Percentiles rank a stretch among this genome's conserved stretches.
Evolutionary conservation across 2,329 filamentous ascomycete genomes (phyloP).

Genomic region (Trichoderma arundinaceum): DNA sequence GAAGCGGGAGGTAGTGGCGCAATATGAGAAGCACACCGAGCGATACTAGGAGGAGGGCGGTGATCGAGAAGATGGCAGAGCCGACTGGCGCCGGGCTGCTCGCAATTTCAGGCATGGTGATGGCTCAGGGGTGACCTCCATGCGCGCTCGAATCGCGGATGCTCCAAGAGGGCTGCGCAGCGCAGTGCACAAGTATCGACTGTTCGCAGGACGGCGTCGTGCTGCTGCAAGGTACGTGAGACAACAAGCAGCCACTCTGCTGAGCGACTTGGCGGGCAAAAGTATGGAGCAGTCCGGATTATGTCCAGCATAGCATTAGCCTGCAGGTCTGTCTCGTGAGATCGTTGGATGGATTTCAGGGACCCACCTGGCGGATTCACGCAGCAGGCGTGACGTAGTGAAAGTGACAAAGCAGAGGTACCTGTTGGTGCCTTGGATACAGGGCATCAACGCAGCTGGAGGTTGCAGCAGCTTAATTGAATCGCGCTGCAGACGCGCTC

Average conservation of each 20-base stretch:
- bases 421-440: conserved; percentile 2
- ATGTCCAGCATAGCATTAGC: conserved; percentile 3
- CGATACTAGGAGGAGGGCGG: conserved; percentile 76
- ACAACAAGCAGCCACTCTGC: background rate
- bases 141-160: conserved; percentile 35
- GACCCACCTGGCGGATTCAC: conserved; percentile 12
- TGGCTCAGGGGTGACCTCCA: conserved; percentile 38
- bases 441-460: background rate
- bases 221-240: conserved; percentile 14
- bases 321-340: conserved; percentile 2
- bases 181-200: background rate
- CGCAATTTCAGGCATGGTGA: conserved; percentile 58
- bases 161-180: conserved; percentile 11
- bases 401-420: background rate
- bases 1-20: conserved; percentile 87
- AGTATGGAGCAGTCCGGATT: conserved; percentile 1
- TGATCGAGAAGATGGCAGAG: conserved; percentile 77
- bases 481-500: conserved; percentile 20
- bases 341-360: conserved; percentile 1
- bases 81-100: conserved; percentile 68
- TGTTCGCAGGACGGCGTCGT: background rate
- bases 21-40: conserved; percentile 80
- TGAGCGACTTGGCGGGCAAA: background rate
- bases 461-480: conserved; percentile 26
- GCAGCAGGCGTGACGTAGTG: conserved; percentile 20